Conservation (phyloP, 306 rosid species). For the Castanospermum australe region DNA sequence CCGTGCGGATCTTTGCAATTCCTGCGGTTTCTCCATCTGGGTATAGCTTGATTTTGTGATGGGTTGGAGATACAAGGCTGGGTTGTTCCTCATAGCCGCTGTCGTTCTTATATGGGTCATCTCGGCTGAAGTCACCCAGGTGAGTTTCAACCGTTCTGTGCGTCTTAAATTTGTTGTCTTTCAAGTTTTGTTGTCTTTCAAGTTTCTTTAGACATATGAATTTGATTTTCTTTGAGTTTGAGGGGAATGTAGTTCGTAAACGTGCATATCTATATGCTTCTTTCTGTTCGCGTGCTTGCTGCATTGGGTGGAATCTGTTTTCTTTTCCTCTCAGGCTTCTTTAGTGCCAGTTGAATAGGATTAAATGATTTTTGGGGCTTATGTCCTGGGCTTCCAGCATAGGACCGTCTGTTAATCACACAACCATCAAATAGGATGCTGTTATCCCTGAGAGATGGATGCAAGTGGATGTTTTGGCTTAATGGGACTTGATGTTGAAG, state of each 20-base stretch:
- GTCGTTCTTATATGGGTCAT: conserved; percentile 93
- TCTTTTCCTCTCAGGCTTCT: neutral
- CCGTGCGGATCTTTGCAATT: conserved; percentile 38
- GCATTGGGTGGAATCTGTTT: neutral
- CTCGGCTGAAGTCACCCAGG: conserved; percentile 99
- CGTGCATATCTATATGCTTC: neutral
- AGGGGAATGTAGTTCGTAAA: neutral
- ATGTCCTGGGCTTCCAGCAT: neutral
- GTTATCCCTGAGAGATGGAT: neutral
- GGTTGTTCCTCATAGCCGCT: conserved; percentile 74
- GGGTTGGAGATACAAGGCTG: conserved; percentile 88
- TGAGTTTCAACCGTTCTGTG: conserved; percentile 4
- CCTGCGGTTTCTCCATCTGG: conserved; percentile 30
- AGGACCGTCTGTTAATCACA: neutral
- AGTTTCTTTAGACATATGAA: neutral
- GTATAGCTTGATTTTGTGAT: conserved; percentile 38
- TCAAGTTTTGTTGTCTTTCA: neutral
- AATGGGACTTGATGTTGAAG: conserved; percentile 19
- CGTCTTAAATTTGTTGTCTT: neutral
- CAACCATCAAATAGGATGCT: neutral
- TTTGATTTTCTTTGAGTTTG: neutral
- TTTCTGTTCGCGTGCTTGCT: neutral
- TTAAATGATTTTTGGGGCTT: conserved; percentile 3
- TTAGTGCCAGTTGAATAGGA: neutral
- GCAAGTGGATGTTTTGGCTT: neutral